These are phyloP conservation scores for Debaryomycetaceae sp. DNA, from an alignment of 1,139 yeast genomes.

Conservation along the genomic window DNA sequence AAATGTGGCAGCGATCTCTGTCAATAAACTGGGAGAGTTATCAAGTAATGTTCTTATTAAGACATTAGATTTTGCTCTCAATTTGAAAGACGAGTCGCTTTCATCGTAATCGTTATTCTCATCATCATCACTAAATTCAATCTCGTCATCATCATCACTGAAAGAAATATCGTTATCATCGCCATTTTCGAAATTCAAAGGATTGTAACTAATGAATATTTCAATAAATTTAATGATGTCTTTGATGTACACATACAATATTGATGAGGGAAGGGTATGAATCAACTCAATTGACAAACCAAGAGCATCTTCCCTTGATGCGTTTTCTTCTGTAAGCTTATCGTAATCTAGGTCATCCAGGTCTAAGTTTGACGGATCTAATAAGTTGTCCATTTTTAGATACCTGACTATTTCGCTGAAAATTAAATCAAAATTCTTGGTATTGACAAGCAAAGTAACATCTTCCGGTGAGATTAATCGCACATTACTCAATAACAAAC, in stretches of 20 bases:
- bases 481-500: conserved; percentile 7
- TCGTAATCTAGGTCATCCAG: conserved; percentile 47
- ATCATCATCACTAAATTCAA: conserved; percentile 35
- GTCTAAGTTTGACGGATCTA: conserved; percentile 28
- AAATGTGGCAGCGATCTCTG: conserved; percentile 16
- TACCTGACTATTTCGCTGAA: conserved; percentile 19
- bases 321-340: conserved; percentile 29
- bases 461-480: conserved; percentile 15
- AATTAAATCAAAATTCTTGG: conserved; percentile 10
- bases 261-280: conserved; percentile 14
- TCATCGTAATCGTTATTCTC: conserved; percentile 20
- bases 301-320: conserved; percentile 47
- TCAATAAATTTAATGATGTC: conserved; percentile 32
- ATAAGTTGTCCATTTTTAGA: conserved; percentile 25
- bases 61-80: conserved; percentile 55
- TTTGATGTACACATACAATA: conserved; percentile 18
- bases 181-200: conserved; percentile 37
- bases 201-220: conserved; percentile 54
- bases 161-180: conserved; percentile 36
- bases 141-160: conserved; percentile 40
- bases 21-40: conserved; percentile 26
- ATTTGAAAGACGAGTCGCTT: conserved; percentile 69
- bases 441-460: conserved; percentile 5
- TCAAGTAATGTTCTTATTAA: conserved; percentile 40
- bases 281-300: conserved; percentile 34